Evolutionary conservation across 2,329 filamentous ascomycete species (phyloP).

Genomic region (Peltaster fructicola): DNA sequence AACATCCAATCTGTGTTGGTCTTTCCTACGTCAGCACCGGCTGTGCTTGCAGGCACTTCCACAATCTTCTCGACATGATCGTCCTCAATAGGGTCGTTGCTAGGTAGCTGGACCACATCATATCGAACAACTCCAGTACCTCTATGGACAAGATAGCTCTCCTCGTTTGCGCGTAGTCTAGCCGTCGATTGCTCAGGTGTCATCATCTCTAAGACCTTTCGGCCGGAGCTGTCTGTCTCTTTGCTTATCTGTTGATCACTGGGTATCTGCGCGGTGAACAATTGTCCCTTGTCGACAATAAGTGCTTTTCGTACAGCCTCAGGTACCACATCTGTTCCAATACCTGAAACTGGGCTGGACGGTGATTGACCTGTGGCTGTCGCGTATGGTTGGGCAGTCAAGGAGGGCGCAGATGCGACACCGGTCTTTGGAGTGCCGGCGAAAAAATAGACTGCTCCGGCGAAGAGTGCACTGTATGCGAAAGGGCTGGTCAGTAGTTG

Average conservation of each 20-base stretch:
- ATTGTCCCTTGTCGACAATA: constrained; percentile 74
- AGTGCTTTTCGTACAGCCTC: constrained; percentile 49
- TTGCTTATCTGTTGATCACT: constrained; percentile 80
- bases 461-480: constrained; percentile 51
- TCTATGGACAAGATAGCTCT: constrained; percentile 77
- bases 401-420: constrained; percentile 2
- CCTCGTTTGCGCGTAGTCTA: constrained; percentile 74
- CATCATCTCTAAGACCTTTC: constrained; percentile 86
- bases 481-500: too few relatives aligned
- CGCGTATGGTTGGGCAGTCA: constrained; percentile 15
- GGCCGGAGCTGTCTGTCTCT: constrained; percentile 65
- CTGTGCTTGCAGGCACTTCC: constrained; percentile 52
- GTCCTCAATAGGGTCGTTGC: constrained; percentile 95
- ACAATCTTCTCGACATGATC: constrained; percentile 98
- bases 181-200: constrained; percentile 84
- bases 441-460: constrained; percentile 54
- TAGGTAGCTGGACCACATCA: constrained; percentile 83
- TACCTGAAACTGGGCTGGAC: constrained; percentile 6
- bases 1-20: constrained; percentile 90
- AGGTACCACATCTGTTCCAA: constrained; percentile 22
- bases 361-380: constrained; percentile 2
- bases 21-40: constrained; percentile 36
- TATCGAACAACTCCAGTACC: constrained; percentile 87
- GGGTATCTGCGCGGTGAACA: constrained; percentile 73
- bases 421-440: constrained; percentile 4